A percentile compares a stretch with the other conserved stretches of the same genome.
Evolutionary conservation across 106 monocot genomes (phyloP).

Genomic region (Iris macrosiphon): DNA sequence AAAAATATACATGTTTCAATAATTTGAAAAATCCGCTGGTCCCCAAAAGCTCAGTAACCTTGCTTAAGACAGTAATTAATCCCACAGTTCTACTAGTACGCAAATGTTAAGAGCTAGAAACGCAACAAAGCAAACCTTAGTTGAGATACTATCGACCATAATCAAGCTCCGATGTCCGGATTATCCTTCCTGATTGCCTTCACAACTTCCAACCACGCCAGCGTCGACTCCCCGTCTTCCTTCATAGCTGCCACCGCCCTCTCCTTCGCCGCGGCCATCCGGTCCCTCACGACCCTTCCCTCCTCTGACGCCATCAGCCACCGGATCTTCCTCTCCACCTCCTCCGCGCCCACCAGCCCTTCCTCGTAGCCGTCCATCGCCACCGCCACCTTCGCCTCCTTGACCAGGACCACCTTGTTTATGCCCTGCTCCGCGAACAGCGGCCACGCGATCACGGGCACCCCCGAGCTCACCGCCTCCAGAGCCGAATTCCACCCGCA

Average conservation of each 20-base stretch:
- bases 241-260: constrained; percentile 11
- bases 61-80: too few species aligned
- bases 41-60: too few species aligned
- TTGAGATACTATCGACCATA: too few species aligned
- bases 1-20: too few species aligned
- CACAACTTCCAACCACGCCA: constrained; percentile 20
- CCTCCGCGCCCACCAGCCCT: constrained; percentile 38
- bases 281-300: constrained; percentile 17
- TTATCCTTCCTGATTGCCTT: too few species aligned
- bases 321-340: constrained; percentile 51
- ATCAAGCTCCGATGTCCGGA: too few species aligned
- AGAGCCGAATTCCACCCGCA: constrained; percentile 64
- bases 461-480: constrained; percentile 45
- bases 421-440: constrained; percentile 62
- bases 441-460: constrained; percentile 62
- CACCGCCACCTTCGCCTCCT: constrained; percentile 32
- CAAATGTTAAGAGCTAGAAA: too few species aligned
- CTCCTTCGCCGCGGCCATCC: constrained; percentile 16
- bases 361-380: constrained; percentile 36
- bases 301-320: constrained; percentile 56
- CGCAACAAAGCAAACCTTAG: too few species aligned
- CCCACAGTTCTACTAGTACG: too few species aligned
- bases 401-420: constrained; percentile 42
- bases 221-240: constrained; percentile 15
- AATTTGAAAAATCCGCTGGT: too few species aligned